Evolutionary conservation across 164 flowering plant genomes (phyloP), one percentile per base, ranked within the genome.

Genomic region (Taxillus chinensis): DNA sequence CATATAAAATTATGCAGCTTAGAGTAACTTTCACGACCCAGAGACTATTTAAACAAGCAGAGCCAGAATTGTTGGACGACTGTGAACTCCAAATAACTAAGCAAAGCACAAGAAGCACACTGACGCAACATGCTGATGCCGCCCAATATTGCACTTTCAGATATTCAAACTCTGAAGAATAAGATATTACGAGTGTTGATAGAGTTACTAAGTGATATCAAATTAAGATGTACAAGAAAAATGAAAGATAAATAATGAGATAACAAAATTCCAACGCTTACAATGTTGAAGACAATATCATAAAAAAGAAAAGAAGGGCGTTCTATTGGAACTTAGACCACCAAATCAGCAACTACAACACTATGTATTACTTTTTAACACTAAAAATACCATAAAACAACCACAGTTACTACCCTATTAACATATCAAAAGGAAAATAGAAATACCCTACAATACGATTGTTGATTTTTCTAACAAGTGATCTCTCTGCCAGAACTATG

Each of bases 121-220:
- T 61, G 65, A 86, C 73, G 76, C 92, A 79, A 74, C 85, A 70
- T 8, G 76, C 74, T 62, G 77, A 77, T 3, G 86, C 68, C 39
- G 81, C 84, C 98, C 98, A 92, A 63, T 80, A 92, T 64, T 83
- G 96, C 77, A 86, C 39, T 39, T 76, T 79, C 65, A 82, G 64
- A 75, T 82, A 75, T 62, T 78, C 89, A 65, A 83, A 45, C 64
- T 86, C 98, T 92, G 83, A 45, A 66, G 27, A 69, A 57, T 7
- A 60, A 50, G 54, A 64, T 37, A 14, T 10, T 55, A 71, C 57
- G n/a, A 72, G 13, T 3, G 66, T 7, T 4, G 41, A 70, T 62
- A 74, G 16, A 38, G 38, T 56, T 48, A 43, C 50, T n/a, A 7
- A 57, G 55, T 14, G 15, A 11, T 8, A 27, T 41, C 7, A 43